These are phyloP conservation scores for Stentor roeselii DNA, from an alignment of 73 alveolate species.

Conservation along the genomic window DNA sequence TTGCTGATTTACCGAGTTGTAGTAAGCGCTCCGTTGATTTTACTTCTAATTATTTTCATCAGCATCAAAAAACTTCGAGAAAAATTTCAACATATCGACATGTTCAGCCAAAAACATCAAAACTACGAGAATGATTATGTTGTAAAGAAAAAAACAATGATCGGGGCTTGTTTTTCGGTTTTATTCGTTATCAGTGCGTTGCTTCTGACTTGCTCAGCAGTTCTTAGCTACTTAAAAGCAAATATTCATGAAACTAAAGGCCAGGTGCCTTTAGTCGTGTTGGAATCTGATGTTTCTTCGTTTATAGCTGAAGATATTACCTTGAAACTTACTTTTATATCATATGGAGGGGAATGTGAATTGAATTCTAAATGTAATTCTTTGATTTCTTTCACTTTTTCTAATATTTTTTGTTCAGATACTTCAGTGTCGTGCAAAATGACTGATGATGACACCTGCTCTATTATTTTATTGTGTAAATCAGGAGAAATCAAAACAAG, in stretches of 20 bases:
- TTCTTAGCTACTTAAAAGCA: too few species aligned
- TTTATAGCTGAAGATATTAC: neutral
- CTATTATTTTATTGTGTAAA: neutral
- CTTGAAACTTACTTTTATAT: neutral
- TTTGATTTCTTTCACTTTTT: neutral
- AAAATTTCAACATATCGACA: neutral
- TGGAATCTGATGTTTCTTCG: constrained; percentile 9
- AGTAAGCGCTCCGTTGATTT: neutral
- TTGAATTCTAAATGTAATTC: neutral
- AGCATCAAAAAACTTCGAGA: neutral
- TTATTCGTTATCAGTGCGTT: neutral
- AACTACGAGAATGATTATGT: neutral
- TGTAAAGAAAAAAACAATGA: neutral
- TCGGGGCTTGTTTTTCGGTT: neutral
- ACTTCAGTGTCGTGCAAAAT: neutral
- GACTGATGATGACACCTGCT: neutral
- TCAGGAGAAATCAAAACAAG: neutral
- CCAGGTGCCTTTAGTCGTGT: neutral
- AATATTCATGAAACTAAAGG: constrained; percentile 19
- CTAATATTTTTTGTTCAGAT: neutral
- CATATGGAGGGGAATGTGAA: constrained; percentile 17
- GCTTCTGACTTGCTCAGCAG: neutral
- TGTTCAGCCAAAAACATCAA: neutral
- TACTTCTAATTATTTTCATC: too few species aligned
- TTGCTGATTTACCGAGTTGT: neutral